phyloP scores from a whole-genome alignment of 129 eudicot species.

The Ambrosia artemisiifolia region DNA sequence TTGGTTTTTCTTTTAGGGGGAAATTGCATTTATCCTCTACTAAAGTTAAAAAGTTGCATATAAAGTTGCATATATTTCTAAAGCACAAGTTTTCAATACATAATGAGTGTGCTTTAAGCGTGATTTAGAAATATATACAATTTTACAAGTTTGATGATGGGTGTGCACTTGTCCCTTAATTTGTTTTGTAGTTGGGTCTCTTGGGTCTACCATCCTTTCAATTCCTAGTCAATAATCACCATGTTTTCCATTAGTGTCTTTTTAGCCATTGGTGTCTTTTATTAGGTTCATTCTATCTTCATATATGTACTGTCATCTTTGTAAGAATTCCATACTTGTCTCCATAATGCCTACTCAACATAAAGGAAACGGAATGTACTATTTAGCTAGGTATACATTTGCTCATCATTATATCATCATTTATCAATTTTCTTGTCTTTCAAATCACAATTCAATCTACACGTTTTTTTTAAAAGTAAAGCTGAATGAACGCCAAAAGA shows the following conservation, averaged over 20 bases:
- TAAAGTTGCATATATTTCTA: no score
- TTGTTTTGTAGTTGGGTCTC: neutral
- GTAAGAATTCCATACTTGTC: slow-evolving; percentile 16
- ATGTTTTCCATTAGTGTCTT: slow-evolving; percentile 21
- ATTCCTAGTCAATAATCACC: slow-evolving; percentile 21
- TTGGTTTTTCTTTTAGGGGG: neutral
- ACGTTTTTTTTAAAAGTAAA: neutral
- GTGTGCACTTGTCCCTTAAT: neutral
- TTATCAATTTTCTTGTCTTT: slow-evolving; percentile 6
- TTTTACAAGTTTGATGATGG: neutral
- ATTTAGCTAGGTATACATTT: neutral
- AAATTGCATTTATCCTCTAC: no score
- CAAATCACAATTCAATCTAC: neutral
- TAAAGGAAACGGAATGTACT: neutral
- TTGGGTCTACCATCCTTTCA: slow-evolving; percentile 25
- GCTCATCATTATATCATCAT: neutral
- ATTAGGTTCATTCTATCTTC: slow-evolving; percentile 22
- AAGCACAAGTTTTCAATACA: no score
- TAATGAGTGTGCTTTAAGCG: no score
- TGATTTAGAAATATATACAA: no score
- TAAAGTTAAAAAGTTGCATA: no score
- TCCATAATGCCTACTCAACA: slow-evolving; percentile 22
- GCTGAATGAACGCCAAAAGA: slow-evolving; percentile 1
- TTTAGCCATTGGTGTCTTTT: slow-evolving; percentile 29
- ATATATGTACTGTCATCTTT: neutral